These are phyloP conservation scores for Lumnitzera racemosa DNA, from an alignment of 345 rosid species.

Conservation along the genomic window DNA sequence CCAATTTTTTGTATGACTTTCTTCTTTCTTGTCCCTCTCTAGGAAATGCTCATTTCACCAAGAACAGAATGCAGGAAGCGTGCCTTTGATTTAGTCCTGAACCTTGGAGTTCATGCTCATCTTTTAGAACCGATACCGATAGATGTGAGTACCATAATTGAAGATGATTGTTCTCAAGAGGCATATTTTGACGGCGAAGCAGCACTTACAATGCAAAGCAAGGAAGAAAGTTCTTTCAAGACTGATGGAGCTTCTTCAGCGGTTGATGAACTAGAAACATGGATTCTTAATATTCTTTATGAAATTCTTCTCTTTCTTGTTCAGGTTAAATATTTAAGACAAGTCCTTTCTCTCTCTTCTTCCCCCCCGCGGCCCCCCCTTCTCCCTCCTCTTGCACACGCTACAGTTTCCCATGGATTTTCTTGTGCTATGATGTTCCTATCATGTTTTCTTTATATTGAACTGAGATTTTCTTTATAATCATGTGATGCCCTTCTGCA, in stretches of 20 bases:
- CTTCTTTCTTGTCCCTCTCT: slow-evolving; percentile 10
- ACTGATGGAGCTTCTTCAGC: slow-evolving; percentile 52
- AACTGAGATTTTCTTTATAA: too few relatives aligned
- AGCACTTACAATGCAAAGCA: slow-evolving; percentile 41
- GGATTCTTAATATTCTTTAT: slow-evolving; percentile 84
- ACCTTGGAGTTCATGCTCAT: slow-evolving; percentile 97
- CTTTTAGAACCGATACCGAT: slow-evolving; percentile 71
- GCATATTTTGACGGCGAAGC: slow-evolving; percentile 51
- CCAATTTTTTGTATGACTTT: slow-evolving; percentile 18
- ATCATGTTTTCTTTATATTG: too few relatives aligned
- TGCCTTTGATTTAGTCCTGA: slow-evolving; percentile 91
- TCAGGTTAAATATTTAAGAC: slow-evolving; percentile 46
- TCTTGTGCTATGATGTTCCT: too few relatives aligned
- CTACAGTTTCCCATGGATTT: too few relatives aligned
- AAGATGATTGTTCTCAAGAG: slow-evolving; percentile 76
- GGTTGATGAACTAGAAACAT: slow-evolving; percentile 70
- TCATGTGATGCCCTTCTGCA: background rate
- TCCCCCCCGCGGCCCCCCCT: too few relatives aligned
- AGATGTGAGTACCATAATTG: slow-evolving; percentile 68
- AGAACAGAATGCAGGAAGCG: slow-evolving; percentile 71
- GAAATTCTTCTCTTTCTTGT: slow-evolving; percentile 92
- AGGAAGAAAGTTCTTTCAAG: slow-evolving; percentile 38
- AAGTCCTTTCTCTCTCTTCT: too few relatives aligned
- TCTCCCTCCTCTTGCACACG: too few relatives aligned
- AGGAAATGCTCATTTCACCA: slow-evolving; percentile 95